Evolutionary conservation across 371 early-diverging fungal genomes (phyloP), one percentile per base, ranked within the genome.

Genomic region (Polyrhizophydium stewartii): DNA sequence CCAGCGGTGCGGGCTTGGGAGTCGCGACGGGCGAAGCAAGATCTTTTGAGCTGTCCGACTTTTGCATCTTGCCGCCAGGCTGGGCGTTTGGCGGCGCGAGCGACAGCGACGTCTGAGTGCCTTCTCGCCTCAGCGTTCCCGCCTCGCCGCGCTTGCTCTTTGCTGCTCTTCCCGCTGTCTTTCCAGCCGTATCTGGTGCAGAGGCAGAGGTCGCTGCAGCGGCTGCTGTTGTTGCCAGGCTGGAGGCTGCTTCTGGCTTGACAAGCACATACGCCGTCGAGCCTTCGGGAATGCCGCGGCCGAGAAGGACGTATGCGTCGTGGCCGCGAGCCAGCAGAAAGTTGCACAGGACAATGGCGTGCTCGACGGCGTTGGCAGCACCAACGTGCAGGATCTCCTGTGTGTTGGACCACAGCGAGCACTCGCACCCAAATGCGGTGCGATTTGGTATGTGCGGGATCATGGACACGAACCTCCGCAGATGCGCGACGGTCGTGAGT

Each of bases 281-380:
- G 7, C 53, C 73, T 49, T 76, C 76, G 0, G 73, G 68, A 19
- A 72, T 66, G 21, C 73, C 76, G 22, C 58, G 32, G n/a, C 82
- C 82, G 22, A 79, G 38, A 10, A 77, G 65, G 19, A 82, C 72
- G 45, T 55, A 69, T 2, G 72, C 72, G n/a, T 66, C 65, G 22
- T 58, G 62, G 6, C 55, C 64, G 16, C 47, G 57, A 35, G 38
- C 64, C 47, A 65, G 33, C 31, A 81, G 38, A 49, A 66, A 73
- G 59, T 76, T 76, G 66, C 76, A 74, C 28, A 82, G 59, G 52
- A 77, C 41, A 25, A 82, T 70, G 2, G 82, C 77, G 60, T 78
- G 82, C 60, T 82, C 82, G 10, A 69, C 61, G 12, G 55, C 52
- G 49, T 73, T 75, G 1, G 70, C 82, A 13, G 76, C 74, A 1